These are phyloP conservation scores for Entomortierella lignicola DNA, from an alignment of 192 early-diverging fungal species.

Conservation along the genomic window DNA sequence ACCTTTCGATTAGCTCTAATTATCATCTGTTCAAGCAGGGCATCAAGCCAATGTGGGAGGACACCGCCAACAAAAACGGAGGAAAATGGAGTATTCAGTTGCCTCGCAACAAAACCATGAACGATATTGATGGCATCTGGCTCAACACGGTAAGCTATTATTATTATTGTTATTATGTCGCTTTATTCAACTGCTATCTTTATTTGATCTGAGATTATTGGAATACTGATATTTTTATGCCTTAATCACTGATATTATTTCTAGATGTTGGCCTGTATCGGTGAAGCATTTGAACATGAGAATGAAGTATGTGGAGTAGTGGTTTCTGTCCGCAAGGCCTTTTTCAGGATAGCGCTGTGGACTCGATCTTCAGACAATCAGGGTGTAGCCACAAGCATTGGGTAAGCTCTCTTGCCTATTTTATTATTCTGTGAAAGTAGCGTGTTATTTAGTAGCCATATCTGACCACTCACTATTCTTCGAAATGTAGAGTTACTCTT, in stretches of 20 bases:
- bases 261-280: slow-evolving; percentile 89
- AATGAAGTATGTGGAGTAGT: slow-evolving; percentile 92
- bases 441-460: not conserved
- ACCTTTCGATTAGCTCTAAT: slow-evolving; percentile 83
- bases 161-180: too few species aligned
- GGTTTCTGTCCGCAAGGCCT: slow-evolving; percentile 83
- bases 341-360: slow-evolving; percentile 91
- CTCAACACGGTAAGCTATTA: slow-evolving; percentile 73
- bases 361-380: slow-evolving; percentile 69
- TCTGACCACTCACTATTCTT: not conserved
- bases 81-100: slow-evolving; percentile 91
- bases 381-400: slow-evolving; percentile 59
- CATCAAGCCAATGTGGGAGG: slow-evolving; percentile 95
- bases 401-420: slow-evolving; percentile 53
- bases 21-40: slow-evolving; percentile 96
- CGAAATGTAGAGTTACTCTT: slow-evolving; percentile 20
- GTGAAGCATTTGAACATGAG: slow-evolving; percentile 82
- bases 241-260: not conserved
- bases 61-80: slow-evolving; percentile 87
- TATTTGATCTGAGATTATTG: slow-evolving; percentile 2
- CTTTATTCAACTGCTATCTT: not conserved
- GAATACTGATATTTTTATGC: not conserved
- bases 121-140: slow-evolving; percentile 87
- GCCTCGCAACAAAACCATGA: slow-evolving; percentile 73
- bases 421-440: not conserved